Evolutionary conservation across 768 basidiomycete species (phyloP), one percentile per base, ranked within the genome.

Genomic region (Mrakia gelida): DNA sequence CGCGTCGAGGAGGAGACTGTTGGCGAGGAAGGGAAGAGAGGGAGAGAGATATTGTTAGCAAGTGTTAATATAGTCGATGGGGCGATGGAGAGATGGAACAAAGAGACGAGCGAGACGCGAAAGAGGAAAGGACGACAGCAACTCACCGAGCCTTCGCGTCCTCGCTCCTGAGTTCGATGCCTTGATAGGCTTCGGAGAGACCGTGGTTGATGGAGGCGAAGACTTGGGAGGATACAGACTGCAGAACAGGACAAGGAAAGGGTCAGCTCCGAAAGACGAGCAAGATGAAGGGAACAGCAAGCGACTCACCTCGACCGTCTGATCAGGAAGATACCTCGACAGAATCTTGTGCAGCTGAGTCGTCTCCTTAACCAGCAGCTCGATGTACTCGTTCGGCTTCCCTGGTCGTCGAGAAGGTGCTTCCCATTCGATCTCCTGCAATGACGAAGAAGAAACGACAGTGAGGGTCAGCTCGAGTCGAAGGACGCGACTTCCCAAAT

Each of bases 181-280:
- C 89, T 73, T 87, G 87, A 84, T 91, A 96, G 83, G 95, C 94
- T 82, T 95, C 93, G 56, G 91, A 91, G 30, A 99, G 87, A 52
- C 92, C 90, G 85, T 93, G 91, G 84, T 94, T 94, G 84, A 98
- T 95, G 21, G 93, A 91, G 28, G 92, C 92, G 79, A 98, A 91
- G 21, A 98, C 97, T 83, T 98, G 93, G 52, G 90, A 89, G 93
- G 98, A 95, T 83, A 99, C 94, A 83, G 89, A 89, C 93, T 97
- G 83, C 32, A 75, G 79, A 78, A 80, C 72, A 78, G 23, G 0
- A 23, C 54, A 21, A 52, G 2, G 23, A 21, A 32, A 11, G 56
- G 15, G 65, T 75, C 74, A 71, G 56, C 26, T 45, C 9, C 32
- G 32, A 59, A 34, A 73, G 3, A 32, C 41, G 67, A 65, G 70